Evolutionary conservation across 177 flowering plant species (phyloP).

Genomic region (Telopea speciosissima): DNA sequence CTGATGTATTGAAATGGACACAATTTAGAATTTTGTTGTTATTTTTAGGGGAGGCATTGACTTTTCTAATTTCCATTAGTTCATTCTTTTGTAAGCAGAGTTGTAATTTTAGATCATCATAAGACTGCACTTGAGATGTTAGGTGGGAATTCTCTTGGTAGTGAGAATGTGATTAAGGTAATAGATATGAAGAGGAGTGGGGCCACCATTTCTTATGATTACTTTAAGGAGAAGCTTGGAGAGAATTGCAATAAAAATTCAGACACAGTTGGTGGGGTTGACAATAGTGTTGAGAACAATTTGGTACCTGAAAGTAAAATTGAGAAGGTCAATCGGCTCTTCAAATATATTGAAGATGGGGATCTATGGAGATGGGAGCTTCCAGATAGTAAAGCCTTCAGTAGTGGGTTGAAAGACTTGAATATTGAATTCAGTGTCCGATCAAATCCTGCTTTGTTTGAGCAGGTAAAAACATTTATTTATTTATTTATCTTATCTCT

Average conservation of each 20-base stretch:
- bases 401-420: conserved; percentile 75
- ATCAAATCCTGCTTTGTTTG: conserved; percentile 55
- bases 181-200: conserved; percentile 85
- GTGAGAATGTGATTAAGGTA: conserved; percentile 43
- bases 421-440: conserved; percentile 43
- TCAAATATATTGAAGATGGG: conserved; percentile 72
- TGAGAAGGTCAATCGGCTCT: conserved; percentile 37
- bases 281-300: conserved; percentile 8
- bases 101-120: conserved; percentile 76
- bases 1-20: not conserved
- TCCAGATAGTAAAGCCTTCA: conserved; percentile 72
- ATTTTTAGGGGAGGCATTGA: not conserved
- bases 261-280: not conserved
- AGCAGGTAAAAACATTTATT: conserved; percentile 37
- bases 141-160: conserved; percentile 12
- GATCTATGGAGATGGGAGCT: conserved; percentile 89
- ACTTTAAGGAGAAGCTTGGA: conserved; percentile 50
- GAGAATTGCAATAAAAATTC: not conserved
- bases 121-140: conserved; percentile 74
- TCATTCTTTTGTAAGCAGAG: conserved; percentile 29
- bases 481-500: not conserved
- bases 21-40: not conserved
- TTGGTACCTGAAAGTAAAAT: conserved; percentile 24
- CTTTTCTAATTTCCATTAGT: not conserved
- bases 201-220: conserved; percentile 86